Percentiles rank a stretch among this genome's conserved stretches.
These are phyloP conservation scores for Maudiozyma pseudohumilis DNA, from an alignment of 805 yeast species.

Conservation along the genomic window DNA sequence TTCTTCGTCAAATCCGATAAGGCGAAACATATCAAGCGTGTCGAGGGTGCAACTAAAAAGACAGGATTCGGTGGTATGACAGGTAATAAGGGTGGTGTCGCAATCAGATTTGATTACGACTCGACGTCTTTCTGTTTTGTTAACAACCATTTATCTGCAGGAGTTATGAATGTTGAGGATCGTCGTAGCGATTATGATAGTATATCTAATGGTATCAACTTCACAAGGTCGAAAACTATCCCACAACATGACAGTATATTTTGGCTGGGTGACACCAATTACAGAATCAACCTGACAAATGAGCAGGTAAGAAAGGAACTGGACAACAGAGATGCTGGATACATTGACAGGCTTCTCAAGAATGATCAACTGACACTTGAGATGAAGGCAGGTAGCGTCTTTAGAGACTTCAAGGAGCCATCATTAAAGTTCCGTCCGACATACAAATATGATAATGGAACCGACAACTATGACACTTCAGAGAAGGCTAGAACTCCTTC, in stretches of 20 bases:
- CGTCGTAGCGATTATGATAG: conserved; percentile 77
- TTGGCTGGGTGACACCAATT: conserved; percentile 95
- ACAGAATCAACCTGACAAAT: conserved; percentile 60
- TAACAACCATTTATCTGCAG: conserved; percentile 93
- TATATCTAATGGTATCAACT: conserved; percentile 64
- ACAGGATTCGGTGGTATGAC: conserved; percentile 96
- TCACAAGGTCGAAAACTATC: conserved; percentile 66
- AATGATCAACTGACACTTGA: conserved; percentile 74
- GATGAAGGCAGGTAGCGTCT: conserved; percentile 61
- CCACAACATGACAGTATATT: conserved; percentile 77
- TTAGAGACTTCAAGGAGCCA: conserved; percentile 67
- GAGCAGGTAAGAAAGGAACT: conserved; percentile 61
- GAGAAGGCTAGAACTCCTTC: conserved; percentile 92
- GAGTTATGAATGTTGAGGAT: conserved; percentile 69
- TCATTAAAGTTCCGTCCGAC: conserved; percentile 78
- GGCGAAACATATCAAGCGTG: conserved; percentile 54
- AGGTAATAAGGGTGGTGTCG: conserved; percentile 95
- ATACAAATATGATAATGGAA: conserved; percentile 83
- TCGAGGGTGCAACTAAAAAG: conserved; percentile 89
- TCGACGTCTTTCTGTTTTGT: conserved; percentile 73
- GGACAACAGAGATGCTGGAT: conserved; percentile 32
- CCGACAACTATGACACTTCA: conserved; percentile 71
- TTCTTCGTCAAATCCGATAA: conserved; percentile 48
- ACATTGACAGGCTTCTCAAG: conserved; percentile 39
- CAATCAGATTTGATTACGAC: conserved; percentile 77